Percentiles rank a stretch among this genome's conserved stretches.
Evolutionary conservation across 2,329 filamentous ascomycete species (phyloP).

Genomic region (Colletotrichum musicola): DNA sequence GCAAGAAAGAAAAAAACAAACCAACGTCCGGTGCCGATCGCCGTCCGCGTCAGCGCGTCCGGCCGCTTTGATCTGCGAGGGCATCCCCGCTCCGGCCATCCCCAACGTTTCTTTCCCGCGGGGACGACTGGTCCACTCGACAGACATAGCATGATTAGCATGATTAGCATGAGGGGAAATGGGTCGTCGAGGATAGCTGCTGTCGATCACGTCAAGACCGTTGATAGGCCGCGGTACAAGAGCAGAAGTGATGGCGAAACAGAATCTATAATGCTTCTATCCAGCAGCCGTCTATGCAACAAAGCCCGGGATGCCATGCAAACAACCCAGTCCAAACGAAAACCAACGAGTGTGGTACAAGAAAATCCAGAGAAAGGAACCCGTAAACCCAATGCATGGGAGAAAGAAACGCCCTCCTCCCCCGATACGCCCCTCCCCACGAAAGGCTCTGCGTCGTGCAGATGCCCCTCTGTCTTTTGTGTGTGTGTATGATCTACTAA

Average conservation of each 20-base stretch:
- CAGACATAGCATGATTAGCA: neutral
- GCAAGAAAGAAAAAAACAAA: neutral
- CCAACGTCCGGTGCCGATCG: neutral
- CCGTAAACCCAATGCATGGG: slow-evolving; percentile 18
- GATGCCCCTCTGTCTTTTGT: slow-evolving; percentile 3
- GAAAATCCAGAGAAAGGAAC: slow-evolving; percentile 10
- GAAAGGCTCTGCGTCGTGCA: slow-evolving; percentile 9
- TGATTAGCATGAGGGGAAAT: neutral
- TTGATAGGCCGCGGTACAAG: no score
- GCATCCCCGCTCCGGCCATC: slow-evolving; percentile 4
- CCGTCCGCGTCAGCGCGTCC: neutral
- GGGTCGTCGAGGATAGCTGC: neutral
- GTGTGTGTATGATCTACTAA: slow-evolving; percentile 11
- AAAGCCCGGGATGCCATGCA: slow-evolving; percentile 31
- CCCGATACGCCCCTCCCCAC: slow-evolving; percentile 23
- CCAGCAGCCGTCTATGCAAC: slow-evolving; percentile 33
- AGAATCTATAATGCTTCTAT: slow-evolving; percentile 37
- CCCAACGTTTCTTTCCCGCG: neutral
- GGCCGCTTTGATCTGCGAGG: slow-evolving; percentile 26
- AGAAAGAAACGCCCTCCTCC: slow-evolving; percentile 5
- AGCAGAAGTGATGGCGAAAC: slow-evolving; percentile 9
- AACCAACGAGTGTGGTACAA: neutral
- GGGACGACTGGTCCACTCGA: neutral
- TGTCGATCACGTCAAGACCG: neutral
- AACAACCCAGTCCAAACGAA: neutral